Evolutionary conservation across 2,329 filamentous ascomycete genomes (phyloP), one percentile per base, ranked within the genome.

Genomic region (Sporothrix inflata): DNA sequence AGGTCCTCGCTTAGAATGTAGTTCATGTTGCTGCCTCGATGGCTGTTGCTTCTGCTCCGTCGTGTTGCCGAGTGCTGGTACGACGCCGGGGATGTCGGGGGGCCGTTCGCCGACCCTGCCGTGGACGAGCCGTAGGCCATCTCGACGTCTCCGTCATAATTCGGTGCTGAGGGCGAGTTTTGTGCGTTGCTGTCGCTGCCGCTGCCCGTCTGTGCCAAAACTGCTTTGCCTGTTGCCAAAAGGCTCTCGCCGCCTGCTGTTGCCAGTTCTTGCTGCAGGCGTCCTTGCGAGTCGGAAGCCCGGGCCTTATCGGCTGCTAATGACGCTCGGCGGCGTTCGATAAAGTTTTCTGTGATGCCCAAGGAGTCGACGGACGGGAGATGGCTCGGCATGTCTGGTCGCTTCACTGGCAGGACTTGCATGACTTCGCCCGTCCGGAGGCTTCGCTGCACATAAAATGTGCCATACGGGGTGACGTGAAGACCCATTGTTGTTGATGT

Each of bases 311-410:
- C 70, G 34, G 73, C 74, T 5, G 71, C 74, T 1, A 75, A 34
- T 2, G 74, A 70, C 5, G 71, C 74, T 8, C 74, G 72, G n/a
- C 74, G 74, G 11, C 68, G 38, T 68, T 75, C 74, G 24, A 75
- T 75, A 42, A 75, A 75, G 60, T 72, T 73, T 1, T 75, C 72
- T 12, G 71, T 74, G 66, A 75, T 75, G 30, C 74, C 74, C 1
- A 75, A 71, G 1, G 71, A 45, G 51, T 72, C 74, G 57, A 75
- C 74, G 0, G 74, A 75, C 2, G 74, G 74, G 21, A 75, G 72
- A 38, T 71, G 71, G 40, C 66, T 71, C 2, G 74, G 74, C 24
- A 55, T 73, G 12, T 74, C 71, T 8, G 68, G 73, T 11, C 71
- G 72, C 30, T 73, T 69, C 21, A 75, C 74, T 8, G 74, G 74